Conservation (phyloP, 306 rosid species). For the Vigna reflexopilosa region DNA sequence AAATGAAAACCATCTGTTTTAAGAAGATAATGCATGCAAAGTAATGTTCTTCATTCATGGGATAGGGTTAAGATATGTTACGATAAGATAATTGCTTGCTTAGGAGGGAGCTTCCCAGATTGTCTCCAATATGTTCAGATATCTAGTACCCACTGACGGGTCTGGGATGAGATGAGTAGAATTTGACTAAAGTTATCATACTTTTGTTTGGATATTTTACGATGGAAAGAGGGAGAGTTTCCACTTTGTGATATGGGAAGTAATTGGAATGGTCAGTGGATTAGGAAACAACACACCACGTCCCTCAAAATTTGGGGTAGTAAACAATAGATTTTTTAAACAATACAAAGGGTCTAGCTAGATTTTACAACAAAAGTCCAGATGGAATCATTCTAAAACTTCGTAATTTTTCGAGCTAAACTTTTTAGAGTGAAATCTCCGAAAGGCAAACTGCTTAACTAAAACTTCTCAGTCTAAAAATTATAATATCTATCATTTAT, state of each 20-base stretch:
- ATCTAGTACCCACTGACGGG: background rate
- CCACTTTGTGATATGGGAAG: background rate
- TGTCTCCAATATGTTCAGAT: conserved; percentile 17
- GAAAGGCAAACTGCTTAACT: conserved; percentile 20
- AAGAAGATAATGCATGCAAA: conserved; percentile 43
- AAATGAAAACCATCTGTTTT: conserved; percentile 37
- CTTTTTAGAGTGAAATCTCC: background rate
- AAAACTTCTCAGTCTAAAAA: conserved; percentile 26
- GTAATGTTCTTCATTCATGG: background rate
- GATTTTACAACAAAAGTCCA: conserved; percentile 11
- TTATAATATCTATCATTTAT: conserved; percentile 17
- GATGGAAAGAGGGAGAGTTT: background rate
- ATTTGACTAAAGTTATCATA: background rate
- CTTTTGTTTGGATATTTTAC: background rate
- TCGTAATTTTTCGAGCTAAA: conserved; percentile 30
- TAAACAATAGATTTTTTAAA: background rate
- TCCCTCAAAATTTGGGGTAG: background rate
- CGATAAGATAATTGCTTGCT: conserved; percentile 1
- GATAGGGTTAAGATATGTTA: conserved; percentile 11
- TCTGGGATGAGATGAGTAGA: background rate
- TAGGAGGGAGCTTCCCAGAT: conserved; percentile 19
- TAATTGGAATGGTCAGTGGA: background rate
- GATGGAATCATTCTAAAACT: conserved; percentile 34
- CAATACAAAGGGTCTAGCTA: conserved; percentile 9
- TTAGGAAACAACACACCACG: conserved; percentile 1